phyloP scores from a whole-genome alignment of 208 protist species.

The Borovskyia barvae region DNA sequence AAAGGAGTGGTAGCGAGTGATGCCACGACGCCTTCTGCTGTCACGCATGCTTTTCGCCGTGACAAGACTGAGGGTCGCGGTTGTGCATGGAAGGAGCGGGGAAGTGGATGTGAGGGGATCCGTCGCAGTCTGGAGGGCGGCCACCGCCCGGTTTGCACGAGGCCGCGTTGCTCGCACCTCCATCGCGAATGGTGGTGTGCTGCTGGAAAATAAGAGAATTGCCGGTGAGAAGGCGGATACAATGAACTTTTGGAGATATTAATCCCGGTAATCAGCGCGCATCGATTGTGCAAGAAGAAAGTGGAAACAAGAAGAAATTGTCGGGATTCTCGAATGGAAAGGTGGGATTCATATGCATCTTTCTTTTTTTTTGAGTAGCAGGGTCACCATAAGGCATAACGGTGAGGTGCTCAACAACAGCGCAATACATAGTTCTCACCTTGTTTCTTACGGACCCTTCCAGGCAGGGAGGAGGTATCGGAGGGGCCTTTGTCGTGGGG shows the following conservation, averaged over 20 bases:
- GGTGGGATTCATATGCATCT: neutral
- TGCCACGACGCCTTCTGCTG: neutral
- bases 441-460: no score
- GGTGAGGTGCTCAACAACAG: no score
- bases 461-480: no score
- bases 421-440: no score
- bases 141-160: constrained; percentile 60
- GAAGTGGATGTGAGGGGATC: constrained; percentile 15
- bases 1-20: constrained; percentile 45
- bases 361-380: neutral
- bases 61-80: no score
- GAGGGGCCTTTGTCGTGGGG: no score
- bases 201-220: neutral
- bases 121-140: constrained; percentile 46
- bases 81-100: no score
- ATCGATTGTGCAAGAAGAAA: neutral
- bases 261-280: neutral
- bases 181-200: neutral
- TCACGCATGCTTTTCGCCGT: neutral
- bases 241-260: neutral
- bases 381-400: no score
- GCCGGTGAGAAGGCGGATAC: neutral
- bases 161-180: constrained; percentile 7
- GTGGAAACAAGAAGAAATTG: neutral
- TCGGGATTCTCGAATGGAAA: neutral